Evolutionary conservation across 768 basidiomycete genomes (phyloP).

Genomic region (Tremella yokohamensis): DNA sequence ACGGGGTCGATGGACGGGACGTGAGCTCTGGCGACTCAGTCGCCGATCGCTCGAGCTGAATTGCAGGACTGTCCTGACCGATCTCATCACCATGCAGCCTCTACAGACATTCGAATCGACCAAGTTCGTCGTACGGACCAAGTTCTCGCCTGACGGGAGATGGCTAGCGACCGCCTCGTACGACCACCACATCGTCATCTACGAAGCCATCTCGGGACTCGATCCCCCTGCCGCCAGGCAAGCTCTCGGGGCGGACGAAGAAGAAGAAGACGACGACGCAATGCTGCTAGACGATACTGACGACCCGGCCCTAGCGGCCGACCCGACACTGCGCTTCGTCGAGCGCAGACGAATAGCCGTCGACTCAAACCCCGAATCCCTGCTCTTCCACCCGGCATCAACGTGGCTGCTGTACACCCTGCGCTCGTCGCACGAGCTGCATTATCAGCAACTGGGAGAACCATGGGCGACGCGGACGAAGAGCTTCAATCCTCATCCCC

Average conservation of each 20-base stretch:
- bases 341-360: constrained; percentile 31
- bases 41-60: constrained; percentile 17
- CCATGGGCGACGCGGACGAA: constrained; percentile 19
- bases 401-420: constrained; percentile 41
- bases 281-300: constrained; percentile 40
- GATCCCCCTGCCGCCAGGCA: background rate
- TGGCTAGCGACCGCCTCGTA: constrained; percentile 46
- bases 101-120: constrained; percentile 43
- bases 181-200: constrained; percentile 43
- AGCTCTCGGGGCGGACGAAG: no score
- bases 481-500: constrained; percentile 48
- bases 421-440: constrained; percentile 31
- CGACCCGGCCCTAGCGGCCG: constrained; percentile 33
- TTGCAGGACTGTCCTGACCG: constrained; percentile 35
- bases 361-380: constrained; percentile 44
- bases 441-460: constrained; percentile 25
- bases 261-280: constrained; percentile 11
- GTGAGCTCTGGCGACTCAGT: no score
- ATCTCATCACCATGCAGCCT: constrained; percentile 39
- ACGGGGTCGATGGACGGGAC: constrained; percentile 49
- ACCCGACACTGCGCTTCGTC: constrained; percentile 36
- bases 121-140: constrained; percentile 43
- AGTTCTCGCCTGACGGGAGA: constrained; percentile 38
- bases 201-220: constrained; percentile 15
- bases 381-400: constrained; percentile 39